phyloP scores from a whole-genome alignment of 148 eudicot species.

The Nyssa sinensis region DNA sequence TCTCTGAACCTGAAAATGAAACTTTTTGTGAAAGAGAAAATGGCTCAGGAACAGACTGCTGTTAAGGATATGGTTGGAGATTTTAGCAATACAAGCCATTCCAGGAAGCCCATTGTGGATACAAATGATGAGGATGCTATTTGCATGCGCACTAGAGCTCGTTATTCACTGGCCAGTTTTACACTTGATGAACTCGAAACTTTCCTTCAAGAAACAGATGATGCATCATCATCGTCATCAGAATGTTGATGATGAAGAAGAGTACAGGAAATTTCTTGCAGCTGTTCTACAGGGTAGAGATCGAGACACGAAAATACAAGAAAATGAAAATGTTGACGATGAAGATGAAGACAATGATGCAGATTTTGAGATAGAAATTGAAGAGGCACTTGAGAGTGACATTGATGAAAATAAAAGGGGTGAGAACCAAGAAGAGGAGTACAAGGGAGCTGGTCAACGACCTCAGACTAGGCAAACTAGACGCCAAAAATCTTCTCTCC shows the following conservation, averaged over 20 bases:
- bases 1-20: slow-evolving; percentile 32
- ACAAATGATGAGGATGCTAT: slow-evolving; percentile 80
- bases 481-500: slow-evolving; percentile 39
- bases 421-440: slow-evolving; percentile 26
- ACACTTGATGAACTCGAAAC: slow-evolving; percentile 96
- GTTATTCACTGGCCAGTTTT: slow-evolving; percentile 90
- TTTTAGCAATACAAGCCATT: slow-evolving; percentile 6
- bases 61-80: slow-evolving; percentile 30
- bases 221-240: slow-evolving; percentile 85
- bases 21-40: slow-evolving; percentile 27
- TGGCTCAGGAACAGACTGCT: slow-evolving; percentile 32
- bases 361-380: slow-evolving; percentile 92
- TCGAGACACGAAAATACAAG: slow-evolving; percentile 40
- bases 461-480: slow-evolving; percentile 77
- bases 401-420: slow-evolving; percentile 44
- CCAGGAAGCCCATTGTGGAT: slow-evolving; percentile 27
- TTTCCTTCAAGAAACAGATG: slow-evolving; percentile 97
- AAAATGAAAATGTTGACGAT: slow-evolving; percentile 60
- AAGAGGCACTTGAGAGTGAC: slow-evolving; percentile 96
- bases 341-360: slow-evolving; percentile 99
- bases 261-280: slow-evolving; percentile 91
- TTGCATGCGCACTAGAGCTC: slow-evolving; percentile 90
- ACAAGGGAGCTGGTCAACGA: slow-evolving; percentile 52
- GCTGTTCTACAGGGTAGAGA: slow-evolving; percentile 77
- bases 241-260: slow-evolving; percentile 92